Conservation (phyloP, 73 alveolate genomes). For the Paraurostyla sp. region DNA sequence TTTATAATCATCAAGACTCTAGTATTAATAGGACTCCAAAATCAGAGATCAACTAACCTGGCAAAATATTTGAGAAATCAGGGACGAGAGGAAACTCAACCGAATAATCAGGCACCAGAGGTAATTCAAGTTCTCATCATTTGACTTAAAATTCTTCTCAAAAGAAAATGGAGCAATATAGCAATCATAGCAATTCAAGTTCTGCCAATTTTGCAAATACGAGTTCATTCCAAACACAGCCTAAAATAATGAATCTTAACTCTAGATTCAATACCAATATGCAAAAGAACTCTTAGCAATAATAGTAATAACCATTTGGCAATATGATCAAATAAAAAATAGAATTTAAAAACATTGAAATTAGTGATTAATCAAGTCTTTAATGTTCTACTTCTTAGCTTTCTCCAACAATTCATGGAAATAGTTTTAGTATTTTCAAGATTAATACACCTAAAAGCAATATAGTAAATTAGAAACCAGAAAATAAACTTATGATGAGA, state of each 20-base stretch:
- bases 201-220: no score
- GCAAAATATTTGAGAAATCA: slow-evolving; percentile 27
- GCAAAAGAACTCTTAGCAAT: neutral
- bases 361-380: neutral
- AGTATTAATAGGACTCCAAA: slow-evolving; percentile 46
- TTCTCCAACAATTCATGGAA: neutral
- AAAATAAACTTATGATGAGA: no score
- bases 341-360: slow-evolving; percentile 13
- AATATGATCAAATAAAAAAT: neutral
- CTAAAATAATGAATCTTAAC: slow-evolving; percentile 38
- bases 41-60: slow-evolving; percentile 32
- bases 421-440: slow-evolving; percentile 12
- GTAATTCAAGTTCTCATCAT: slow-evolving; percentile 3
- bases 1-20: slow-evolving; percentile 2
- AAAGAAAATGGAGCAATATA: neutral
- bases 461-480: neutral
- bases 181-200: no score
- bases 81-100: neutral
- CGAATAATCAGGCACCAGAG: slow-evolving; percentile 38
- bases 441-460: slow-evolving; percentile 34
- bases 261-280: slow-evolving; percentile 23
- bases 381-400: neutral
- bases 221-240: neutral
- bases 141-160: neutral
- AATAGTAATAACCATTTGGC: neutral